These are phyloP conservation scores for Calamus simplicifolius DNA, from an alignment of 176 grass and related monocot genomes.

Conservation along the genomic window DNA sequence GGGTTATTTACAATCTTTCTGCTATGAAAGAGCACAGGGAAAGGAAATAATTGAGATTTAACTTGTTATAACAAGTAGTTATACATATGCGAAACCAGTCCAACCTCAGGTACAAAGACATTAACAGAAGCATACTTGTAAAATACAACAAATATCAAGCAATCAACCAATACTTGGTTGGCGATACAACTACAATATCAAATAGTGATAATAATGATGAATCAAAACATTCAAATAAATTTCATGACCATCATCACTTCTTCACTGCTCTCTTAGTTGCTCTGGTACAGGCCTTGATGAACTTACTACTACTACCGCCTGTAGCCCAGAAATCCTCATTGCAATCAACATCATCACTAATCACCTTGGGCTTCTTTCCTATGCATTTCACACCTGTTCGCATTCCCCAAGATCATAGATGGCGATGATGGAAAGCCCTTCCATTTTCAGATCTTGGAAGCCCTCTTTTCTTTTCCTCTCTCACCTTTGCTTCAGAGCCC, in stretches of 20 bases:
- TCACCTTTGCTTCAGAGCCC: slow-evolving; percentile 55
- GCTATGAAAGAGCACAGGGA: too few relatives aligned
- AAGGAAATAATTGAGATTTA: too few relatives aligned
- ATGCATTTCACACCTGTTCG: slow-evolving; percentile 59
- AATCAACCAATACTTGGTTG: too few relatives aligned
- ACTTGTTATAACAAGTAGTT: too few relatives aligned
- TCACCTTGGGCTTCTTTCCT: slow-evolving; percentile 50
- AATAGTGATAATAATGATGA: too few relatives aligned
- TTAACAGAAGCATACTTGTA: too few relatives aligned
- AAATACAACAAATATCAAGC: too few relatives aligned
- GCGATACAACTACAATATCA: too few relatives aligned
- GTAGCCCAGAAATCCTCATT: slow-evolving; percentile 31
- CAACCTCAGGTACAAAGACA: too few relatives aligned
- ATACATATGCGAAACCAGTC: too few relatives aligned
- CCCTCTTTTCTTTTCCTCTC: slow-evolving; percentile 38
- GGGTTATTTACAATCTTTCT: too few relatives aligned
- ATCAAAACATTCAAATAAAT: too few relatives aligned
- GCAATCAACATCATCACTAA: slow-evolving; percentile 34
- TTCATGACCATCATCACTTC: background rate
- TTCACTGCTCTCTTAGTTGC: slow-evolving; percentile 85
- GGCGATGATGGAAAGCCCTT: slow-evolving; percentile 85
- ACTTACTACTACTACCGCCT: slow-evolving; percentile 55
- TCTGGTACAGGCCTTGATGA: slow-evolving; percentile 57
- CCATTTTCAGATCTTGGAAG: slow-evolving; percentile 51
- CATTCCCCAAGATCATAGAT: slow-evolving; percentile 70